A percentile compares a stretch with the other conserved stretches of the same genome.
Evolutionary conservation across 495 filamentous ascomycete genomes (phyloP).

Genomic region (Penicillium dipodomyicola): DNA sequence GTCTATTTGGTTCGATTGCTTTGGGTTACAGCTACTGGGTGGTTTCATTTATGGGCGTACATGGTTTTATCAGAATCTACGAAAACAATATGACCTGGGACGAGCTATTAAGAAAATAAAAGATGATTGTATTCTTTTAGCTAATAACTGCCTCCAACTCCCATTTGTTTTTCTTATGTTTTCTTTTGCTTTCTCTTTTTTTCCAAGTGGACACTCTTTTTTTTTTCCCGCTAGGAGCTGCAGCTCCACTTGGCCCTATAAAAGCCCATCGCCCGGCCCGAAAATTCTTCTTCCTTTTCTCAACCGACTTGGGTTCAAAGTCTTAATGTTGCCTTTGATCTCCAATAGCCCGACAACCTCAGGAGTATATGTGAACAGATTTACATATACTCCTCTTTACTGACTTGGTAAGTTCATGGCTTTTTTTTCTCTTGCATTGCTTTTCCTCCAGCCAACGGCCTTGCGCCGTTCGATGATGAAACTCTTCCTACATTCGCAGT

Average conservation of each 20-base stretch:
- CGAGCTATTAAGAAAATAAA: background rate
- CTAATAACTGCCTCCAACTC: background rate
- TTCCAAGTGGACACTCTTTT: conserved; percentile 9
- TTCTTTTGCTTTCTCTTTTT: background rate
- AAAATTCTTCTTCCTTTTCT: conserved; percentile 32
- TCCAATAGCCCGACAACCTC: background rate
- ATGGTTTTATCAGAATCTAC: background rate
- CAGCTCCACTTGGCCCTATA: conserved; percentile 40
- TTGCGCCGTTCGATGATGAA: conserved; percentile 46
- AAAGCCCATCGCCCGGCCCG: conserved; percentile 26
- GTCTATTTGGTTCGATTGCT: background rate
- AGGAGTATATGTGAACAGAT: background rate
- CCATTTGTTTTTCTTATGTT: background rate
- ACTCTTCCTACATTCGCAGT: conserved; percentile 54
- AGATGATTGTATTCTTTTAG: too few species aligned
- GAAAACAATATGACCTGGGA: conserved; percentile 9
- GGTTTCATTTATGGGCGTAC: conserved; percentile 1
- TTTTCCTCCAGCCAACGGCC: conserved; percentile 21
- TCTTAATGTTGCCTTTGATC: conserved; percentile 16
- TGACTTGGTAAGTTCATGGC: conserved; percentile 27
- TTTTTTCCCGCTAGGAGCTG: conserved; percentile 33
- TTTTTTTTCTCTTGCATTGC: conserved; percentile 8
- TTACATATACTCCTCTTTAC: conserved; percentile 11
- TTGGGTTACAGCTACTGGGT: conserved; percentile 1
- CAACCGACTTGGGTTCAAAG: conserved; percentile 11